Conservation (phyloP, 2,329 filamentous ascomycete species). For the Aspergillus sclerotialis region DNA sequence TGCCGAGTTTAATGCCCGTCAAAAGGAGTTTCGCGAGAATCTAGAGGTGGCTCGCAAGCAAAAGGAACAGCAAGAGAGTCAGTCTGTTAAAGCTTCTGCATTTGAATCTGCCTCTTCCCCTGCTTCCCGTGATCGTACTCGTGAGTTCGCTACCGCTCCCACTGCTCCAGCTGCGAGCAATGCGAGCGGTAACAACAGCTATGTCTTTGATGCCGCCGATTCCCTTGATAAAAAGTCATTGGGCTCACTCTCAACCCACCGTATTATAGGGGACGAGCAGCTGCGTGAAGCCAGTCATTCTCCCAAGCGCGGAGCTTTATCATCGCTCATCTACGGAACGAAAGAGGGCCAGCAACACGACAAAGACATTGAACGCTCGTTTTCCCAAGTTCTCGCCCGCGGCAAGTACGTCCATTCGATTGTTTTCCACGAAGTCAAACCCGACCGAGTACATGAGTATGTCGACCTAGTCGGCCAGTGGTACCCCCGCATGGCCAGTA, state of each 20-base stretch:
- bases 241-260: constrained; percentile 53
- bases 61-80: constrained; percentile 79
- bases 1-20: constrained; percentile 70
- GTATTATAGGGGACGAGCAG: constrained; percentile 50
- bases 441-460: constrained; percentile 93
- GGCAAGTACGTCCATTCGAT: constrained; percentile 99
- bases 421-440: constrained; percentile 91
- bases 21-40: constrained; percentile 79
- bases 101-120: constrained; percentile 30
- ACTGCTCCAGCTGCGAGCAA: constrained; percentile 41
- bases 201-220: constrained; percentile 35
- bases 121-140: constrained; percentile 25
- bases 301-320: constrained; percentile 65
- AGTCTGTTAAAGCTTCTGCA: constrained; percentile 48
- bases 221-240: constrained; percentile 41
- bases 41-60: constrained; percentile 67
- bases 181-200: constrained; percentile 31
- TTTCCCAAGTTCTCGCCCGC: constrained; percentile 86
- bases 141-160: constrained; percentile 33
- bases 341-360: constrained; percentile 92
- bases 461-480: constrained; percentile 79
- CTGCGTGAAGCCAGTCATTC: constrained; percentile 53
- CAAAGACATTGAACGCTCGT: constrained; percentile 90
- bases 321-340: constrained; percentile 91
- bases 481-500: constrained; percentile 83